Conservation (phyloP, 306 rosid species). For the Mimosa pudica region DNA sequence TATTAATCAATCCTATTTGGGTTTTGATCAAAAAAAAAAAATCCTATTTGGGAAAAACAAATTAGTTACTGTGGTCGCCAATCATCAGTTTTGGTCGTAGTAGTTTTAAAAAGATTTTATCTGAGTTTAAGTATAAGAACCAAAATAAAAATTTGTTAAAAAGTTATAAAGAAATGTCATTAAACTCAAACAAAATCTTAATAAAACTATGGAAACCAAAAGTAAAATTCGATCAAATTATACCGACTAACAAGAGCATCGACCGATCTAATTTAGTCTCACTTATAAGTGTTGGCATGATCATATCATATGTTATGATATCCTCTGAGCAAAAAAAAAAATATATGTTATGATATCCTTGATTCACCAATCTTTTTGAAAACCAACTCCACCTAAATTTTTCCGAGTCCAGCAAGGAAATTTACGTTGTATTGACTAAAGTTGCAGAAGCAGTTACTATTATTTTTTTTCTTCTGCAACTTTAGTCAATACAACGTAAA, state of each 20-base stretch:
- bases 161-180: no score
- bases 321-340: background rate
- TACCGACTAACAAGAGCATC: no score
- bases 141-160: no score
- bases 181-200: no score
- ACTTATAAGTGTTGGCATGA: background rate
- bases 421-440: slow-evolving; percentile 17
- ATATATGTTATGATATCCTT: background rate
- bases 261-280: background rate
- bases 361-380: background rate
- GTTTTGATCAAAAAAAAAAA: no score
- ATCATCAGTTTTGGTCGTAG: no score
- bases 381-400: background rate
- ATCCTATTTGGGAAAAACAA: background rate
- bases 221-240: no score
- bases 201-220: no score
- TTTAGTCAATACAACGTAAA: no score
- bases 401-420: slow-evolving; percentile 2
- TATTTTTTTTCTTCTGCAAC: background rate
- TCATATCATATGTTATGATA: background rate
- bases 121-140: no score
- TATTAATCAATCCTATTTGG: background rate
- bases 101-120: no score
- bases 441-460: slow-evolving; percentile 28
- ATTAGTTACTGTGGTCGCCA: no score